Evolutionary conservation across 1,284 basidiomycete species (phyloP).

Genomic region (Wallemia ichthyophaga): DNA sequence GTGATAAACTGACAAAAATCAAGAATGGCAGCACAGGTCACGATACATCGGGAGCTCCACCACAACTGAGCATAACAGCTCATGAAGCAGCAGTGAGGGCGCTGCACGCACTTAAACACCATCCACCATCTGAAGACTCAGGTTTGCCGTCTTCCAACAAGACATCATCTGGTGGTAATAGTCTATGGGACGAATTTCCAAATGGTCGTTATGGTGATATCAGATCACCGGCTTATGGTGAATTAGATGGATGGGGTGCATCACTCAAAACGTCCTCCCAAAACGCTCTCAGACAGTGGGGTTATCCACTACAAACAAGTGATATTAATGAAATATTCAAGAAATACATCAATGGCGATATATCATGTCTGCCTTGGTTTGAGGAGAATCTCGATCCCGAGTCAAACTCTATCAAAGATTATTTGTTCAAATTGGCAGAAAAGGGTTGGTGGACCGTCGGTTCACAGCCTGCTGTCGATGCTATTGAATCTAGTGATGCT

Average conservation of each 20-base stretch:
- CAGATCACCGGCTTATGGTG: conserved; percentile 84
- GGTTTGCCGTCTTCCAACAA: not conserved
- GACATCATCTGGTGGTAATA: not conserved
- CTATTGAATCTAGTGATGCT: conserved; percentile 50
- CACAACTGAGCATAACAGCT: not conserved
- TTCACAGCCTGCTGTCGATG: conserved; percentile 89
- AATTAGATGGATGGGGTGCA: conserved; percentile 62
- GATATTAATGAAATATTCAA: conserved; percentile 22
- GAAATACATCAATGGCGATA: conserved; percentile 15
- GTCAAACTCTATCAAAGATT: conserved; percentile 47
- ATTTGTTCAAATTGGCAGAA: conserved; percentile 57
- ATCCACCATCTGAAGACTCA: not conserved
- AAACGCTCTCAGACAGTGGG: conserved; percentile 66
- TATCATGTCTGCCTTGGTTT: conserved; percentile 68
- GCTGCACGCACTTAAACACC: not conserved
- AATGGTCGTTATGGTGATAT: conserved; percentile 96
- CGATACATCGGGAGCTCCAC: not conserved
- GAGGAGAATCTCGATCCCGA: conserved; percentile 60
- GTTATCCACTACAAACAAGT: conserved; percentile 50
- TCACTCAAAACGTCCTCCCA: conserved; percentile 23
- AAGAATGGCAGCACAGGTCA: not conserved
- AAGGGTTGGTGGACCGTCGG: conserved; percentile 90
- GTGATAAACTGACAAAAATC: not conserved
- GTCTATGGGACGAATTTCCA: conserved; percentile 81
- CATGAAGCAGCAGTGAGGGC: not conserved